These are phyloP conservation scores for Bromus sterilis DNA, from an alignment of 176 grass and related monocot species.

Conservation along the genomic window DNA sequence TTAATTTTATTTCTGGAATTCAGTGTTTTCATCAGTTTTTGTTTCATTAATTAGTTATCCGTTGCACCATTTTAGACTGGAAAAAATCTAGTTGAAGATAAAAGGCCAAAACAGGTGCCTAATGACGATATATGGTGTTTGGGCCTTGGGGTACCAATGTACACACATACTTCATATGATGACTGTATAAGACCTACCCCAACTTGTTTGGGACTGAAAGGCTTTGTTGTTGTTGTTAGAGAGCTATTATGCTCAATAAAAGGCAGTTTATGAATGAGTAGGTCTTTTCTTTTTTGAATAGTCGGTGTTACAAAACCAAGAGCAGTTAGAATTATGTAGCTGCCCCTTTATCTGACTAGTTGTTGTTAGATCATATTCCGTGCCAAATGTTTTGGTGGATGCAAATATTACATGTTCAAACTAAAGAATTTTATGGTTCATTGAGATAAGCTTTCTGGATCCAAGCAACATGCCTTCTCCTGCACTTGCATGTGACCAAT, in stretches of 20 bases:
- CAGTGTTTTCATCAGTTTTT: background rate
- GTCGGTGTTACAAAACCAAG: too few species aligned
- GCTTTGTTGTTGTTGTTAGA: too few species aligned
- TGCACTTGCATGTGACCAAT: background rate
- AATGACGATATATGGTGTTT: background rate
- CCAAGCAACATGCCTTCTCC: background rate
- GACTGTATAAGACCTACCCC: background rate
- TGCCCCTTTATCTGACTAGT: too few species aligned
- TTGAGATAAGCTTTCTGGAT: background rate
- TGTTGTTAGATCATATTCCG: too few species aligned
- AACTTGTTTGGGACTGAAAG: too few species aligned
- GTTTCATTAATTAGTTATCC: background rate
- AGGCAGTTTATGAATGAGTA: too few species aligned
- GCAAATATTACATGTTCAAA: background rate
- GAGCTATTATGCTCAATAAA: too few species aligned
- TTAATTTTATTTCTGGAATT: background rate
- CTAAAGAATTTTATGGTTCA: background rate
- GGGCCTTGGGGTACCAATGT: background rate
- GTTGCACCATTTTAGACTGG: background rate
- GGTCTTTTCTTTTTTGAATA: too few species aligned
- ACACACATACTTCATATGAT: background rate
- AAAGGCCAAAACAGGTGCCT: background rate
- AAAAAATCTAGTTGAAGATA: background rate
- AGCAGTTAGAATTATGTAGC: too few species aligned
- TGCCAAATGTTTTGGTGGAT: background rate